Evolutionary conservation across 225 moss, liverwort and hornwort genomes (phyloP).

Genomic region (Ulota crispa): DNA sequence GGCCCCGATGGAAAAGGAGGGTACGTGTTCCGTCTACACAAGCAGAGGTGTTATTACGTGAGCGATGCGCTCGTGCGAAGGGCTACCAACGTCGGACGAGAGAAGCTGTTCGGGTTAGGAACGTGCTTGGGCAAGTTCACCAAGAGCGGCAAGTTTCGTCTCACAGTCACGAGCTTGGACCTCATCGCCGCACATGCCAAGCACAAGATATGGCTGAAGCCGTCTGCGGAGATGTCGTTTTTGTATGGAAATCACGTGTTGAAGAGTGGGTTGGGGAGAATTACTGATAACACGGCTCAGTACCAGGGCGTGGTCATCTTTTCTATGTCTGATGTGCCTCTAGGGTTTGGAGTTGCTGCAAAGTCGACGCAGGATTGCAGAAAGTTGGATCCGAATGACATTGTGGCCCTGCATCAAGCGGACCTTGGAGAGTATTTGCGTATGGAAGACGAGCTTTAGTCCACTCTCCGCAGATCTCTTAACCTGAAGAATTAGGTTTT

Average conservation of each 20-base stretch:
- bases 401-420: constrained; percentile 79
- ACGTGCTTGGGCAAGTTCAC: constrained; percentile 88
- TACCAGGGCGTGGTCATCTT: constrained; percentile 84
- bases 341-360: constrained; percentile 85
- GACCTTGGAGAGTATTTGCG: constrained; percentile 85
- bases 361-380: constrained; percentile 86
- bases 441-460: constrained; percentile 83
- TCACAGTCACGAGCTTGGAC: constrained; percentile 73
- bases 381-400: constrained; percentile 85
- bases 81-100: constrained; percentile 74
- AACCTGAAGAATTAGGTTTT: too few species aligned
- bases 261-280: constrained; percentile 81
- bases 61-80: constrained; percentile 71
- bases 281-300: constrained; percentile 77
- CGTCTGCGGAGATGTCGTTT: constrained; percentile 83
- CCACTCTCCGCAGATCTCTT: background rate
- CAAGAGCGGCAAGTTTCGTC: constrained; percentile 79
- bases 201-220: constrained; percentile 87
- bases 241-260: constrained; percentile 78
- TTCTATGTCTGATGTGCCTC: constrained; percentile 83
- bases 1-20: constrained; percentile 70
- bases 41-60: constrained; percentile 78
- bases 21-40: constrained; percentile 77
- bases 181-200: constrained; percentile 80
- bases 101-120: constrained; percentile 70